A percentile compares a stretch with the other conserved stretches of the same genome.
Conservation (phyloP, 306 rosid species). For the Casuarina equisetifolia region DNA sequence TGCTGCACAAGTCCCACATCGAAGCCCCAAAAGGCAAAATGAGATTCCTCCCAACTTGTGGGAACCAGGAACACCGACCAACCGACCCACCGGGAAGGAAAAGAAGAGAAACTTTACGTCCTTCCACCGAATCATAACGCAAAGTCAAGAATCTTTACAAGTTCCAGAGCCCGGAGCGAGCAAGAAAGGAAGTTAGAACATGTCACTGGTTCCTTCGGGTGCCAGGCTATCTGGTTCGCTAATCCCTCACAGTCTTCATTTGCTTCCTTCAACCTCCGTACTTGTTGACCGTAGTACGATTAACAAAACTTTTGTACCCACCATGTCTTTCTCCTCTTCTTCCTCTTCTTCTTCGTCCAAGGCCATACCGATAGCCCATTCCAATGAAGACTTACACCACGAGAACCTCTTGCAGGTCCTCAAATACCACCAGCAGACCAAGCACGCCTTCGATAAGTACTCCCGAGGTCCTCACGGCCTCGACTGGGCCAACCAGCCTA, state of each 20-base stretch:
- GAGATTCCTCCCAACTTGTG: not conserved
- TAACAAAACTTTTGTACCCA: slow-evolving; percentile 5
- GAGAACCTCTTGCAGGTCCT: slow-evolving; percentile 56
- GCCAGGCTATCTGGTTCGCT: slow-evolving; percentile 28
- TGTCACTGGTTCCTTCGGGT: slow-evolving; percentile 34
- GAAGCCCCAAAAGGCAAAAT: too few relatives aligned
- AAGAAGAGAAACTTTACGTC: not conserved
- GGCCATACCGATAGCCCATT: slow-evolving; percentile 10
- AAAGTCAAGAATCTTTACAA: not conserved
- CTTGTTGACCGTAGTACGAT: slow-evolving; percentile 10
- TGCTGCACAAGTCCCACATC: too few relatives aligned
- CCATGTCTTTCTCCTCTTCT: slow-evolving; percentile 51
- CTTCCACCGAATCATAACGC: not conserved
- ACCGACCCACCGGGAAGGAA: not conserved
- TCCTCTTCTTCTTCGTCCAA: slow-evolving; percentile 37
- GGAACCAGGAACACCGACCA: not conserved
- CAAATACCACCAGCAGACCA: slow-evolving; percentile 75
- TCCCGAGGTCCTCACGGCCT: slow-evolving; percentile 88
- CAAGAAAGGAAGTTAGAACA: not conserved
- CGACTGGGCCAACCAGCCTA: slow-evolving; percentile 98
- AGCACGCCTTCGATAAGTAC: slow-evolving; percentile 64
- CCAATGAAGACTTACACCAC: slow-evolving; percentile 32
- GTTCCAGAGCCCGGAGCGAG: not conserved
- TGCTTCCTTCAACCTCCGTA: slow-evolving; percentile 43
- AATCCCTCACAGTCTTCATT: slow-evolving; percentile 29